These are phyloP conservation scores for Syzygium aqueum DNA, from an alignment of 345 rosid genomes.

Conservation along the genomic window DNA sequence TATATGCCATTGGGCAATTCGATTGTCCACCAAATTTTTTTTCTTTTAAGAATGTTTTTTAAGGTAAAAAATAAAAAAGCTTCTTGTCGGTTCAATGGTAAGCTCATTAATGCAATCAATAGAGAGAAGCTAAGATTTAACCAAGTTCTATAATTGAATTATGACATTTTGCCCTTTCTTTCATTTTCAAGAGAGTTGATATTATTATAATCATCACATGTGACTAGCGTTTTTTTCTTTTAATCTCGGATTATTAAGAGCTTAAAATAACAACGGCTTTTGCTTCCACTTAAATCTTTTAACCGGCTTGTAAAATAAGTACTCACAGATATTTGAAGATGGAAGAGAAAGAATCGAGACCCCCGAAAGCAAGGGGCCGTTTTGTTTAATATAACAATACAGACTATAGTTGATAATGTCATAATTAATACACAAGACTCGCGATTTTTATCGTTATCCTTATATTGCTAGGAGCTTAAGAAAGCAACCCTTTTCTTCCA, in stretches of 20 bases:
- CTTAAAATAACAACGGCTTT: not conserved
- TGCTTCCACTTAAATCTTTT: not conserved
- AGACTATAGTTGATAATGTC: not conserved
- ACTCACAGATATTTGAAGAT: too few relatives aligned
- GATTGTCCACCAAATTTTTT: not conserved
- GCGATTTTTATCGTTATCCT: not conserved
- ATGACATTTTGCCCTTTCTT: not conserved
- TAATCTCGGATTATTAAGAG: not conserved
- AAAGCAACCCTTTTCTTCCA: not conserved
- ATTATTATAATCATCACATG: not conserved
- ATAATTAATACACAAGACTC: not conserved
- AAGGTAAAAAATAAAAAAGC: not conserved
- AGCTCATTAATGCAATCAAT: not conserved
- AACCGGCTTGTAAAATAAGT: too few relatives aligned
- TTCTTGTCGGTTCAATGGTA: not conserved
- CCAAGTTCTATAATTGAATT: not conserved
- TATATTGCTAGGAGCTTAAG: not conserved
- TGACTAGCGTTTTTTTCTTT: not conserved
- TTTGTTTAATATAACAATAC: not conserved
- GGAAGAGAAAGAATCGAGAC: not conserved
- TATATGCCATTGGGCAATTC: not conserved
- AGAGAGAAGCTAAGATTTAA: not conserved
- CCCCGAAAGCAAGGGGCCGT: not conserved
- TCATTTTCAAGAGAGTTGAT: not conserved
- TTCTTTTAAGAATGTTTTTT: not conserved